phyloP scores from a whole-genome alignment of 768 basidiomycete species.

The Paxillus ammoniavirescens region DNA sequence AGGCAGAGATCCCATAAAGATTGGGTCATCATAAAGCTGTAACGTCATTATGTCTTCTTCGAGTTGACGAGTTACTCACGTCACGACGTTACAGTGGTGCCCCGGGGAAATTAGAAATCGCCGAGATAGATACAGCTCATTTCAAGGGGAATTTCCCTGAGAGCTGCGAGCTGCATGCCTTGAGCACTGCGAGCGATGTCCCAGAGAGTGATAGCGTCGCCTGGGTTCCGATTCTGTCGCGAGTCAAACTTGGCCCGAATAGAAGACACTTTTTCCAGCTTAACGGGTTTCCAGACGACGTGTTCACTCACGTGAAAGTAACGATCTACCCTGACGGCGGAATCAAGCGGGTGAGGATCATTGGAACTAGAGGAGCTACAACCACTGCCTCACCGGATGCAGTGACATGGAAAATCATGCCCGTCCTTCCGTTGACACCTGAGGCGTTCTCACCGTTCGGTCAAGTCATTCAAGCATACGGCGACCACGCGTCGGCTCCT shows the following conservation, averaged over 20 bases:
- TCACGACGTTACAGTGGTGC: constrained; percentile 51
- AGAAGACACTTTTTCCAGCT: constrained; percentile 87
- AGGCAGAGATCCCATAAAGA: constrained; percentile 79
- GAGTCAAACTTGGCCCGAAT: constrained; percentile 84
- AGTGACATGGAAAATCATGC: constrained; percentile 32
- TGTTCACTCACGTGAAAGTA: constrained; percentile 82
- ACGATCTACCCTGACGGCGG: constrained; percentile 96
- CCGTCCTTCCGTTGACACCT: constrained; percentile 70
- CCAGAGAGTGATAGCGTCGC: constrained; percentile 38
- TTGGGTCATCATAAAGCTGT: constrained; percentile 91
- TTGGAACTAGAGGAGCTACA: constrained; percentile 52
- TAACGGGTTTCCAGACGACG: constrained; percentile 52
- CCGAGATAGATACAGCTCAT: constrained; percentile 91
- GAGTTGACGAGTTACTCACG: not conserved
- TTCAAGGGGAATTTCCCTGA: constrained; percentile 97
- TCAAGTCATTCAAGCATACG: constrained; percentile 86
- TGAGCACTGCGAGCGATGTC: constrained; percentile 31
- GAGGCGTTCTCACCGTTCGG: constrained; percentile 90
- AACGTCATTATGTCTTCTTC: constrained; percentile 16
- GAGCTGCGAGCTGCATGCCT: constrained; percentile 76
- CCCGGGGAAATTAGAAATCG: constrained; percentile 67
- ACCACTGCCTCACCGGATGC: constrained; percentile 8
- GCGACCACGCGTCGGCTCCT: constrained; percentile 62
- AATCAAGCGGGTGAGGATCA: constrained; percentile 85
- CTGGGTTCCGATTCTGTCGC: constrained; percentile 76